Conservation (phyloP, 352 stramenopile species). For the Phytophthora pinifolia region DNA sequence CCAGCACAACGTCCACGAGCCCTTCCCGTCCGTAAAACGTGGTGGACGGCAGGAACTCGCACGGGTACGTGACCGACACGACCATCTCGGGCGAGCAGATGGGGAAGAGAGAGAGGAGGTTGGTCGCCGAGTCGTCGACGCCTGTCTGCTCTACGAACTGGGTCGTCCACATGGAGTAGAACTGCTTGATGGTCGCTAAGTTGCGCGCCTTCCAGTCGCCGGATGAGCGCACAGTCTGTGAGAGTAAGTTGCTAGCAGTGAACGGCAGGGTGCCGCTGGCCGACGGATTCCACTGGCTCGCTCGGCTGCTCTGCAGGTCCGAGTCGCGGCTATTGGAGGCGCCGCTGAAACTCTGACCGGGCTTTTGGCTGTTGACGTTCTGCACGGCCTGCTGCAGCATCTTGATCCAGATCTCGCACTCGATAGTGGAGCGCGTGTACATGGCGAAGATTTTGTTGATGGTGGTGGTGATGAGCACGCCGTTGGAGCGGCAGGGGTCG, state of each 20-base stretch:
- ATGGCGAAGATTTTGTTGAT: slow-evolving; percentile 88
- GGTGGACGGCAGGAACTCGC: slow-evolving; percentile 73
- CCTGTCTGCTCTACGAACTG: slow-evolving; percentile 69
- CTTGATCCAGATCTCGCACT: slow-evolving; percentile 84
- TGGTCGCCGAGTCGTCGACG: slow-evolving; percentile 52
- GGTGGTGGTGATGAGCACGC: slow-evolving; percentile 82
- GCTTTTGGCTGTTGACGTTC: slow-evolving; percentile 51
- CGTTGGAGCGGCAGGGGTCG: slow-evolving; percentile 67
- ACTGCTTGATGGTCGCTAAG: slow-evolving; percentile 79
- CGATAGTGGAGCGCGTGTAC: slow-evolving; percentile 78
- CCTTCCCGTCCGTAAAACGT: slow-evolving; percentile 83
- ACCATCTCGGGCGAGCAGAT: slow-evolving; percentile 83
- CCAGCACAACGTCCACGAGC: slow-evolving; percentile 76
- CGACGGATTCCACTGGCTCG: slow-evolving; percentile 33
- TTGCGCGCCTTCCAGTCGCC: slow-evolving; percentile 86
- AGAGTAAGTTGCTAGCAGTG: slow-evolving; percentile 39
- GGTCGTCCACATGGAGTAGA: slow-evolving; percentile 79
- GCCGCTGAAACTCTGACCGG: slow-evolving; percentile 52
- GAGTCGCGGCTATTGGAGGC: slow-evolving; percentile 57
- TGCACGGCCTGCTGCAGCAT: slow-evolving; percentile 82
- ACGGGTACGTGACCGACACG: slow-evolving; percentile 75
- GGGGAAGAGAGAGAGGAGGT: slow-evolving; percentile 76
- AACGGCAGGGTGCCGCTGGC: slow-evolving; percentile 25
- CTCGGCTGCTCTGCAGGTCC: slow-evolving; percentile 40
- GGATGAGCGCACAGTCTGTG: slow-evolving; percentile 75